A percentile compares a stretch with the other conserved stretches of the same genome.
Conservation (phyloP, 805 yeast species). For the Debaryomyces tyrocola region DNA sequence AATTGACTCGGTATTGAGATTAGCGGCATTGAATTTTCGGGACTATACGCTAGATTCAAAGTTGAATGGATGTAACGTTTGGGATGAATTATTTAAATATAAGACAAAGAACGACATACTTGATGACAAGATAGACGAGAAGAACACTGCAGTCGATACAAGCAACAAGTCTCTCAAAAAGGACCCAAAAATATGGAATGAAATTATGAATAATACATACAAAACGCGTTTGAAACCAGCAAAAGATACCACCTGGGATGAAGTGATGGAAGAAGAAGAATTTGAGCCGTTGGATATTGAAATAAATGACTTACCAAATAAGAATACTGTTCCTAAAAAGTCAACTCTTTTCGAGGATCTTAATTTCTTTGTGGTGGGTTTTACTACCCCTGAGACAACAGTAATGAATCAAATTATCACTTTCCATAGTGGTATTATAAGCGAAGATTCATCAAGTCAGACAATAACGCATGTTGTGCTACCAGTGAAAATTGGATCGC, state of each 20-base stretch:
- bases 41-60: conserved; percentile 35
- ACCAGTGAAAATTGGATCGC: conserved; percentile 30
- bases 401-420: conserved; percentile 43
- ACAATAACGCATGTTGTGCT: conserved; percentile 32
- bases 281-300: conserved; percentile 1
- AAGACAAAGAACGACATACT: conserved; percentile 4
- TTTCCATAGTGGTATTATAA: conserved; percentile 45
- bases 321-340: conserved; percentile 12
- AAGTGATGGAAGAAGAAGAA: conserved; percentile 11
- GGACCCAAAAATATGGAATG: conserved; percentile 41
- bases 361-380: conserved; percentile 45
- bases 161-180: conserved; percentile 11
- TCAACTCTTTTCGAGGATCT: conserved; percentile 39
- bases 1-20: conserved; percentile 44
- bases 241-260: conserved; percentile 27
- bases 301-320: conserved; percentile 4
- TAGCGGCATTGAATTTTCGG: conserved; percentile 40
- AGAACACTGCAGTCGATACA: conserved; percentile 6
- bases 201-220: conserved; percentile 36
- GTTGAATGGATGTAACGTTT: conserved; percentile 32
- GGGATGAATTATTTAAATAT: conserved; percentile 27
- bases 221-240: conserved; percentile 10
- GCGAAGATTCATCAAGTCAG: conserved; percentile 14
- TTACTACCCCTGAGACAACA: conserved; percentile 32
- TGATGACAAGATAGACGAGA: neutral